Evolutionary conservation across 139 green algal species (phyloP), one percentile per base, ranked within the genome.

Genomic region (Chlamydomonas urium): DNA sequence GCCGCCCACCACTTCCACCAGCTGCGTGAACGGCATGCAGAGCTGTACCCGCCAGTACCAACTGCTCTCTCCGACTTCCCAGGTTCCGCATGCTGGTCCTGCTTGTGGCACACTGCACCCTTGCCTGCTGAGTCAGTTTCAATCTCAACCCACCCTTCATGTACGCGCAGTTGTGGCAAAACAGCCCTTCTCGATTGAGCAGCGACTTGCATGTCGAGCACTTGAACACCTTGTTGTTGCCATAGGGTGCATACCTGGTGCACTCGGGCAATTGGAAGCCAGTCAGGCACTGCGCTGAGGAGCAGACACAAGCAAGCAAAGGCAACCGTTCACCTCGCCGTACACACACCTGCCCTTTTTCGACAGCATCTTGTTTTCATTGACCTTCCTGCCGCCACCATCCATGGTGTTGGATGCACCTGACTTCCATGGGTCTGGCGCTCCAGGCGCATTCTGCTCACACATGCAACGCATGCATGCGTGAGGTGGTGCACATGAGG

Each of bases 291-390:
- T 8, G n/a, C n/a, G 42, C 42, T 17, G n/a, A 29, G 53, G 10
- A 35, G 53, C 53, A 62, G 10, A 32, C 17, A 31, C 17, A 50
- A 50, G 42, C 23, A 62, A 36, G 28, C 56, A 65, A 34, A 65
- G 56, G 56, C 17, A 26, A 19, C 8, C 26, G 56, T 65, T 65
- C 14, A 32, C 10, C 26, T 32, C 24, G 56, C 56, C 56, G 8
- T 65, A 8, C 28, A 65, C 56, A 29, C 29, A 42, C 60, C 60
- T 67, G 32, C 14, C 33, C 29, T 67, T 67, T 21, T 67, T 67
- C 4, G 32, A 37, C 26, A 67, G 60, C 60, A 67, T 42, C 60
- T 67, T 67, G 60, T 67, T 67, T 26, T 67, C 60, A 45, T 67
- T 67, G 5, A 67, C 5, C 33, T 67, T 67, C 17, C 60, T 42